Conservation (phyloP, 257 asterid species). For the Cordia subcordata region DNA sequence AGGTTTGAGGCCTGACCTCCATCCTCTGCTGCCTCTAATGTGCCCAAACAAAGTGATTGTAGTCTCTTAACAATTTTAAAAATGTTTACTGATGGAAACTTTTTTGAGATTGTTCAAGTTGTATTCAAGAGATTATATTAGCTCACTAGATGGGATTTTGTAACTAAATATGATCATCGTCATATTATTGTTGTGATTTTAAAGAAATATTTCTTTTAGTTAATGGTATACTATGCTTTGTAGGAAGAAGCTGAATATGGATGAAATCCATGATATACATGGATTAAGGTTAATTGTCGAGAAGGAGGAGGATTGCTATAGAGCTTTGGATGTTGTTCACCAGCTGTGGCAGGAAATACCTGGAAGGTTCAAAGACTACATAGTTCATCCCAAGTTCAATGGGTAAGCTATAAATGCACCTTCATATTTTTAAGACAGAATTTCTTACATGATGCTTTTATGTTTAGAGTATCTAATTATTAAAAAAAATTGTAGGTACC, state of each 20-base stretch:
- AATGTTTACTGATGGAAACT: no score
- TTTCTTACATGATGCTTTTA: not conserved
- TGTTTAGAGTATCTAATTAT: not conserved
- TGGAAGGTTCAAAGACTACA: constrained; percentile 89
- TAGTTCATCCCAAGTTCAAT: constrained; percentile 66
- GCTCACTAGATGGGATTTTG: not conserved
- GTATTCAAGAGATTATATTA: not conserved
- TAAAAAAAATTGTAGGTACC: constrained; percentile 51
- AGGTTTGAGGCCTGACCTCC: no score
- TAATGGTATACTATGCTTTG: constrained; percentile 13
- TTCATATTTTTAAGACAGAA: not conserved
- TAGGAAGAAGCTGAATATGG: constrained; percentile 86
- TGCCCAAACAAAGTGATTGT: no score
- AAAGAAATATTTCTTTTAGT: not conserved
- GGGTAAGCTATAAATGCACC: constrained; percentile 46
- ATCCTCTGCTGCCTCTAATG: no score
- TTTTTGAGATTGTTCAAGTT: no score
- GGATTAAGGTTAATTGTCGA: constrained; percentile 90
- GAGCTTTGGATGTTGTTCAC: constrained; percentile 69
- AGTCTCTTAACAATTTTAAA: no score
- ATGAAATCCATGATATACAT: constrained; percentile 88
- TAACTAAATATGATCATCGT: not conserved
- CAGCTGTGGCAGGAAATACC: constrained; percentile 80
- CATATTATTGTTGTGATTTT: not conserved
- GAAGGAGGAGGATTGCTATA: constrained; percentile 81